A percentile compares a stretch with the other conserved stretches of the same genome.
phyloP scores from a whole-genome alignment of 345 rosid genomes.

The sweet orange (Citrus sinensis) region DNA sequence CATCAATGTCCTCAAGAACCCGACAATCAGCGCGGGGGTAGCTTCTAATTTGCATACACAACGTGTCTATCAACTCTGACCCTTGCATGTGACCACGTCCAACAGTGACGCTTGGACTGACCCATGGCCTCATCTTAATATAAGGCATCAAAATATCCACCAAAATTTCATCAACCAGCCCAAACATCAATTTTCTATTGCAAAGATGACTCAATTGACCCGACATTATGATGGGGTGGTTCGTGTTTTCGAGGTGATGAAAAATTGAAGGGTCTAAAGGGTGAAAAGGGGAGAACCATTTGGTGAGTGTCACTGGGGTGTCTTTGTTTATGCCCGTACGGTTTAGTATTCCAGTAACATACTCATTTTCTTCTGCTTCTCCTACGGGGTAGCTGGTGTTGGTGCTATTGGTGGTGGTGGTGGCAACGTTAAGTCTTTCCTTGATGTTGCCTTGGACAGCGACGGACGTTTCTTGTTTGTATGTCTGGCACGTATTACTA shows the following conservation, averaged over 20 bases:
- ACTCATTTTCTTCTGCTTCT: slow-evolving; percentile 44
- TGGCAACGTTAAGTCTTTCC: slow-evolving; percentile 21
- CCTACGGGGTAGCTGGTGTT: too few species aligned
- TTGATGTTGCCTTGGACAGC: slow-evolving; percentile 18
- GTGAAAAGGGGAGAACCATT: slow-evolving; percentile 65
- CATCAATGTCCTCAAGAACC: slow-evolving; percentile 68
- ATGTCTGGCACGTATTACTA: slow-evolving; percentile 57
- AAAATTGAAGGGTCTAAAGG: slow-evolving; percentile 73
- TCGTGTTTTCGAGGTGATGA: slow-evolving; percentile 48
- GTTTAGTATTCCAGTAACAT: slow-evolving; percentile 51
- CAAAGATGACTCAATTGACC: slow-evolving; percentile 38
- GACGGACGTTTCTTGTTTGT: slow-evolving; percentile 31
- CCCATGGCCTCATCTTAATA: slow-evolving; percentile 51
- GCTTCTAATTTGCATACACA: slow-evolving; percentile 33
- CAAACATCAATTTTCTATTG: slow-evolving; percentile 66
- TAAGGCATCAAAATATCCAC: slow-evolving; percentile 51
- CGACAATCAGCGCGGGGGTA: slow-evolving; percentile 52
- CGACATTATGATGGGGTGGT: slow-evolving; percentile 3
- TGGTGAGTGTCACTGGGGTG: slow-evolving; percentile 40
- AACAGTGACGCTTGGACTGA: not conserved
- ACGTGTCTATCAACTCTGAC: slow-evolving; percentile 30
- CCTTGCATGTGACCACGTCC: slow-evolving; percentile 26
- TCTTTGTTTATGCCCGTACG: slow-evolving; percentile 50
- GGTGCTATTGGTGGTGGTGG: slow-evolving; percentile 8
- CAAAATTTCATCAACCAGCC: slow-evolving; percentile 62